phyloP scores from a whole-genome alignment of 306 rosid species.

The Arachis hypogaea region DNA sequence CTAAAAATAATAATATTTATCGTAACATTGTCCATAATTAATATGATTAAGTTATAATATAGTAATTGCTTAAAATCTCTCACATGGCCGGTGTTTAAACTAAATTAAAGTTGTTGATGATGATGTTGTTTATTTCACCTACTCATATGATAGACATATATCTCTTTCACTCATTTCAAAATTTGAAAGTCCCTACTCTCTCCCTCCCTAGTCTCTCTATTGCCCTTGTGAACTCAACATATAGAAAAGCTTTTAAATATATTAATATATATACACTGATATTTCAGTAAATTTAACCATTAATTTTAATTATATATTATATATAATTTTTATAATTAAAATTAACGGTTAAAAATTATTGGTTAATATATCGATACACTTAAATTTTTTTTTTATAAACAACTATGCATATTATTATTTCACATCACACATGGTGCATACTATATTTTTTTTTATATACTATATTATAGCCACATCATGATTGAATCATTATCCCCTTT shows the following conservation, averaged over 20 bases:
- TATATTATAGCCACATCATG: conserved; percentile 45
- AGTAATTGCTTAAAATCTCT: conserved; percentile 39
- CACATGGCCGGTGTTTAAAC: conserved; percentile 59
- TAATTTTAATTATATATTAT: too few species aligned
- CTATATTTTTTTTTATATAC: conserved; percentile 17
- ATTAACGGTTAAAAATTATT: too few species aligned
- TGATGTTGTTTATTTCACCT: conserved; percentile 43
- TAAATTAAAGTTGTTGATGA: conserved; percentile 43
- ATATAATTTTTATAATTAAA: too few species aligned
- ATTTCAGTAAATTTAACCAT: too few species aligned
- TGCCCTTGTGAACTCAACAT: conserved; percentile 33
- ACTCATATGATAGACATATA: conserved; percentile 29
- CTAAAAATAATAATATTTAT: neutral
- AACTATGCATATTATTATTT: conserved; percentile 23
- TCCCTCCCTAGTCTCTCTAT: conserved; percentile 34
- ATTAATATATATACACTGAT: too few species aligned
- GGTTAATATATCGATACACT: too few species aligned
- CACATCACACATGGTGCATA: conserved; percentile 32
- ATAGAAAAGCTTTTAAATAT: conserved; percentile 15
- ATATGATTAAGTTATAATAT: neutral
- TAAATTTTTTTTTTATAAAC: too few species aligned
- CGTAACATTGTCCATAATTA: conserved; percentile 25
- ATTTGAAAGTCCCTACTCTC: conserved; percentile 60
- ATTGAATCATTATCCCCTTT: conserved; percentile 65
- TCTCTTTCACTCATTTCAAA: conserved; percentile 66